Evolutionary conservation across 169 alveolate species (phyloP).

Genomic region (Cryptosporidium sp.): DNA sequence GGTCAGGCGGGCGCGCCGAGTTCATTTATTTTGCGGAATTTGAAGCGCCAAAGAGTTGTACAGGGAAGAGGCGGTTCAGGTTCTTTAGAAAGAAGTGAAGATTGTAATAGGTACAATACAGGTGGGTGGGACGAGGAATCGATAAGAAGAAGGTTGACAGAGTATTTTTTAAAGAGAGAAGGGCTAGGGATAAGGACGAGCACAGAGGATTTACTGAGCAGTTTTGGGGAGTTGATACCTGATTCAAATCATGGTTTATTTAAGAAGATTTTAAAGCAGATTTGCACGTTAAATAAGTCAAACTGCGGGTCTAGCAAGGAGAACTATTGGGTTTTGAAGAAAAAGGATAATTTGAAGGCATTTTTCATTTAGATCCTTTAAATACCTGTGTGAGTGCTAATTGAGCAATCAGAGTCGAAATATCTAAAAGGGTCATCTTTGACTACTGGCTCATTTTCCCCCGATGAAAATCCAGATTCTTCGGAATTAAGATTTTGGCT

Average conservation of each 20-base stretch:
- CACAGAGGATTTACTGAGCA: conserved; percentile 47
- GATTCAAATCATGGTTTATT: conserved; percentile 37
- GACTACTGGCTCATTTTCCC: neutral
- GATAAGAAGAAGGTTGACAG: conserved; percentile 48
- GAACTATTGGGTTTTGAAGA: conserved; percentile 48
- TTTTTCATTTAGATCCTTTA: neutral
- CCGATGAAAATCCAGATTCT: conserved; percentile 16
- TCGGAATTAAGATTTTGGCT: conserved; percentile 3
- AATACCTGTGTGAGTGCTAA: conserved; percentile 67
- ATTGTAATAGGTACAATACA: neutral
- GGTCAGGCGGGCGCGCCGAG: conserved; percentile 79
- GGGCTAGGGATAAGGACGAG: conserved; percentile 60
- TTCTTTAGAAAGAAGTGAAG: neutral
- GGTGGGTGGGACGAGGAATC: conserved; percentile 25
- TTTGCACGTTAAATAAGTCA: conserved; percentile 25
- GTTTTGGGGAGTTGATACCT: conserved; percentile 63
- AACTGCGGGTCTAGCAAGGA: neutral
- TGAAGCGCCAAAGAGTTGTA: conserved; percentile 20
- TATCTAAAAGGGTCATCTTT: conserved; percentile 52
- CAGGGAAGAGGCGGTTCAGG: neutral
- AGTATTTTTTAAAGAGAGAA: conserved; percentile 52
- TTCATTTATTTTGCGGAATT: conserved; percentile 33
- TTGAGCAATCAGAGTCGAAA: conserved; percentile 65
- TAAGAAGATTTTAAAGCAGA: conserved; percentile 37
- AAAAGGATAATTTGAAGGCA: neutral